These are phyloP conservation scores for Fusarium armeniacum DNA, from an alignment of 2,329 filamentous ascomycete genomes.

Conservation along the genomic window DNA sequence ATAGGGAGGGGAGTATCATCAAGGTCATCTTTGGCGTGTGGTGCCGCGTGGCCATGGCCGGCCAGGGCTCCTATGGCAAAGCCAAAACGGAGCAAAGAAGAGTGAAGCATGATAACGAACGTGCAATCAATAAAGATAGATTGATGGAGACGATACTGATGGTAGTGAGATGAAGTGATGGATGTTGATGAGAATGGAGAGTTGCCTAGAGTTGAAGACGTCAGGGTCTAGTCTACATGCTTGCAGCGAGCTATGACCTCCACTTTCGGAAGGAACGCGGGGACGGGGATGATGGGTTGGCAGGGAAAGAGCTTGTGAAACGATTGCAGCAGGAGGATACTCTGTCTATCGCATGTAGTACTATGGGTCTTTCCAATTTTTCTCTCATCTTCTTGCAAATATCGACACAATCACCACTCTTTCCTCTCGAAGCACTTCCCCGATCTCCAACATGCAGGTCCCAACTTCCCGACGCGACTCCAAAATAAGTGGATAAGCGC, in stretches of 20 bases:
- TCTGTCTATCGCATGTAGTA: not conserved
- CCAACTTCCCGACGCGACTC: constrained; percentile 14
- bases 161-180: constrained; percentile 8
- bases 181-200: constrained; percentile 21
- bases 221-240: constrained; percentile 18
- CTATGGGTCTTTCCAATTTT: not conserved
- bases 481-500: constrained; percentile 10
- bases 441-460: constrained; percentile 16
- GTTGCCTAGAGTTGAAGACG: constrained; percentile 38
- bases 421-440: not conserved
- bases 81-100: constrained; percentile 47
- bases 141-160: constrained; percentile 8
- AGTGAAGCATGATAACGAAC: constrained; percentile 33
- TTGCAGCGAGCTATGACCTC: constrained; percentile 29
- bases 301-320: constrained; percentile 20
- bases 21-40: constrained; percentile 52
- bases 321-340: constrained; percentile 3
- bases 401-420: not conserved
- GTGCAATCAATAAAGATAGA: constrained; percentile 4
- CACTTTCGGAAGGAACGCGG: constrained; percentile 37
- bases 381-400: not conserved
- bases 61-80: constrained; percentile 53
- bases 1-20: constrained; percentile 83
- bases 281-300: constrained; percentile 1
- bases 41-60: constrained; percentile 41